Percentiles rank a stretch among this genome's conserved stretches.
These are phyloP conservation scores for Emergomyces orientalis DNA, from an alignment of 2,329 filamentous ascomycete genomes.

Conservation along the genomic window DNA sequence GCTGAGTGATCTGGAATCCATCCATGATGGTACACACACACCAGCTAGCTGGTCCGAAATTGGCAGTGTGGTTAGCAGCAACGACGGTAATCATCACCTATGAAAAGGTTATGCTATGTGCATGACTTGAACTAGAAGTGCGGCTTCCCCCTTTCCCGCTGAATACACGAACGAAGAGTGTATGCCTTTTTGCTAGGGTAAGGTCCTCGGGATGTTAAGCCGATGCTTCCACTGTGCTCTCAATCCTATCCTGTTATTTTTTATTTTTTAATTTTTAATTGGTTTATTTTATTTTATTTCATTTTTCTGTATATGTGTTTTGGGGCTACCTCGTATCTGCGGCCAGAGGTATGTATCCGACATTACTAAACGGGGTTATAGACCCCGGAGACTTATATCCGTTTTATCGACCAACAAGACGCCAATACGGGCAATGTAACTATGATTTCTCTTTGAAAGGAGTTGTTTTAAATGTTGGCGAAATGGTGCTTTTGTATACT, in stretches of 20 bases:
- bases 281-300: no score
- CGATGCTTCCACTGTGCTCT: neutral
- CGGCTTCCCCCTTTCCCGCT: neutral
- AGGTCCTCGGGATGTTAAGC: neutral
- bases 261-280: neutral
- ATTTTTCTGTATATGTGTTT: no score
- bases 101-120: conserved; percentile 6
- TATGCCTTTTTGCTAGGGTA: neutral
- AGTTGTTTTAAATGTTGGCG: neutral
- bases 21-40: conserved; percentile 27
- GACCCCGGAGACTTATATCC: neutral
- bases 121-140: neutral
- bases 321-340: no score
- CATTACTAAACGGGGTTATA: neutral
- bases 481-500: neutral
- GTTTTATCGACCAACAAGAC: neutral
- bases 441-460: neutral
- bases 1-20: conserved; percentile 30
- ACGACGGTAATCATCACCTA: conserved; percentile 25
- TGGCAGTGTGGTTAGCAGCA: conserved; percentile 36
- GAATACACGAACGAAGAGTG: neutral
- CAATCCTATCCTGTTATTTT: neutral
- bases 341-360: neutral
- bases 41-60: conserved; percentile 39
- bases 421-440: neutral